Base-by-base conservation (phyloP, 2,329 filamentous ascomycete species). In the Acrocalymma vagum region DNA sequence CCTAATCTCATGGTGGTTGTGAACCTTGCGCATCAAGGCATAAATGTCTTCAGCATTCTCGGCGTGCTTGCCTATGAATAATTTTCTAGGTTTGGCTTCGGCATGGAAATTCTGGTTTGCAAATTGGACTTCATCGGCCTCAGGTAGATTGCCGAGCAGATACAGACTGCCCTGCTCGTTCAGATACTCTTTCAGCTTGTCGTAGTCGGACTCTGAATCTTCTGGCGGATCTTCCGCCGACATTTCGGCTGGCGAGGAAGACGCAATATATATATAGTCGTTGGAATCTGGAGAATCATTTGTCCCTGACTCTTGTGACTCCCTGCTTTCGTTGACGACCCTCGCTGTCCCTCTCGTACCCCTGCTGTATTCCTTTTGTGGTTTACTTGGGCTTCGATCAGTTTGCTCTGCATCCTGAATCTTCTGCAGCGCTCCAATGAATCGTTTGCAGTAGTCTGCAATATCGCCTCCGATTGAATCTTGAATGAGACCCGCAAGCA, bases 141-240 rank as follows among this genome's bases (percentile, higher is more conserved):
- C 24, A 3, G 49, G 46, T 11, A 50, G 27, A 20, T 53, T 53
- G 7, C 39, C 33, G 11, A 50, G 33, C 15, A 50, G 39, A 13
- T 47, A 38, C 16, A 45, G 21, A 13, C 9, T 27, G n/a, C 25
- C 13, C 20, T 43, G 20, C 9, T 34, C 23, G 13, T 27, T 27
- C 11, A 52, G 39, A 26, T 37, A 44, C 8, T 36, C 16, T 10
- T 25, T 27, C 6, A 52, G 25, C 14, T 26, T 33, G 6, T 10
- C 9, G 17, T 47, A 21, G 24, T 52, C 38, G 14, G 36, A 13
- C 6, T 37, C 38, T 9, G 23, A 11, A 9, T 48, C 40, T 9
- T 35, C 30, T 29, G 25, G 11, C 9, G 16, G 31, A 9, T 21
- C 23, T 32, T 14, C 35, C 20, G n/a, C 35, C 29, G 18, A 11